These are phyloP conservation scores for Venturia nashicola DNA, from an alignment of 2,329 filamentous ascomycete species.

Conservation along the genomic window DNA sequence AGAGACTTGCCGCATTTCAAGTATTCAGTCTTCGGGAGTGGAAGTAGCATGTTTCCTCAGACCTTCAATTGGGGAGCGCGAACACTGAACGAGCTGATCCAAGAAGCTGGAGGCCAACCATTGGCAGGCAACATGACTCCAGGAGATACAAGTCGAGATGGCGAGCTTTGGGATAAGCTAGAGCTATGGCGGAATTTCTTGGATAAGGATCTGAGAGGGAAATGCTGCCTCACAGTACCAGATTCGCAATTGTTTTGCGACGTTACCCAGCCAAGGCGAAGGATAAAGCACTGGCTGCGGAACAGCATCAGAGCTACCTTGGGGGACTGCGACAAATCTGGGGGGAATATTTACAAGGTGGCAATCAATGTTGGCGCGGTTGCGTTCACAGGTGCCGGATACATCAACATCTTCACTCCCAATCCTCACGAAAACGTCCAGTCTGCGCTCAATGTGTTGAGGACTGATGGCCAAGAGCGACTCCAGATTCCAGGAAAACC, in stretches of 20 bases:
- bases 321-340: background rate
- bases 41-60: slow-evolving; percentile 13
- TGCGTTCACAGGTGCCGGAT: slow-evolving; percentile 11
- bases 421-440: slow-evolving; percentile 12
- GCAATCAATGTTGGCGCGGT: slow-evolving; percentile 6
- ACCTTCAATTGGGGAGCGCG: slow-evolving; percentile 14
- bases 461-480: background rate
- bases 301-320: background rate
- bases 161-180: slow-evolving; percentile 5
- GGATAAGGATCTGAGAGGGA: background rate
- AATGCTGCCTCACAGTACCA: background rate
- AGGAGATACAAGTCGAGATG: slow-evolving; percentile 6
- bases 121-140: slow-evolving; percentile 1
- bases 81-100: slow-evolving; percentile 10
- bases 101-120: slow-evolving; percentile 11
- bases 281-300: background rate
- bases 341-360: slow-evolving; percentile 3
- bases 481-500: background rate
- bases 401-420: slow-evolving; percentile 13
- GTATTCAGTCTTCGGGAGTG: slow-evolving; percentile 15
- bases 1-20: slow-evolving; percentile 1
- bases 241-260: background rate
- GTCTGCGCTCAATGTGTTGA: slow-evolving; percentile 8
- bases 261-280: background rate
- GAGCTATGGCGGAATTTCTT: slow-evolving; percentile 3